These are phyloP conservation scores for Aspergillus quadricinctus DNA, from an alignment of 2,329 filamentous ascomycete species.

Conservation along the genomic window DNA sequence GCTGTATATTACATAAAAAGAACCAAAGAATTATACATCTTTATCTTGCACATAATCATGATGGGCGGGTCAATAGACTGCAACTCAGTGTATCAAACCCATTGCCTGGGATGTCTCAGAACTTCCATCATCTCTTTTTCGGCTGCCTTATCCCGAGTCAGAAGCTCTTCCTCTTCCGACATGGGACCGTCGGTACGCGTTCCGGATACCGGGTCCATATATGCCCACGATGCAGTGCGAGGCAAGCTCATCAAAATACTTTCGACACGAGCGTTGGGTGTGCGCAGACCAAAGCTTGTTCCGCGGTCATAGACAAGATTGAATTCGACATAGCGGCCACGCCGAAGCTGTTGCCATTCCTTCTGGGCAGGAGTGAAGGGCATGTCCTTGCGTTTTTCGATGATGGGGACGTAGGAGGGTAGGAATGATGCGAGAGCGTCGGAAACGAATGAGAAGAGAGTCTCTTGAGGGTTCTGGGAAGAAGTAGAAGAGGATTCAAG, in stretches of 20 bases:
- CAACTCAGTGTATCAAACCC: slow-evolving; percentile 42
- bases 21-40: neutral
- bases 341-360: slow-evolving; percentile 90
- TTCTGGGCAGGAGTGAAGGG: slow-evolving; percentile 81
- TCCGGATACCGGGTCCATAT: slow-evolving; percentile 68
- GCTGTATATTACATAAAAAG: neutral
- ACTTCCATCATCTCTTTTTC: slow-evolving; percentile 79
- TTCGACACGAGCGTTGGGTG: slow-evolving; percentile 85
- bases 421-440: slow-evolving; percentile 83
- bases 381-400: slow-evolving; percentile 87
- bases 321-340: slow-evolving; percentile 97
- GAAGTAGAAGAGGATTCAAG: slow-evolving; percentile 35
- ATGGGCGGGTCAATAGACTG: neutral
- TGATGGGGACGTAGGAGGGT: slow-evolving; percentile 84
- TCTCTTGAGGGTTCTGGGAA: slow-evolving; percentile 78
- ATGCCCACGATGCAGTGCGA: slow-evolving; percentile 87
- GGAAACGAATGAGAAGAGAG: slow-evolving; percentile 83
- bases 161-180: slow-evolving; percentile 38
- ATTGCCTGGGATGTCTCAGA: slow-evolving; percentile 58
- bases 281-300: slow-evolving; percentile 89
- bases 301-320: slow-evolving; percentile 96
- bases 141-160: slow-evolving; percentile 31
- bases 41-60: neutral
- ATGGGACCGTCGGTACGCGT: slow-evolving; percentile 45
- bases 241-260: slow-evolving; percentile 97